Percentiles rank a stretch among this genome's conserved stretches.
phyloP scores from a whole-genome alignment of 2,329 filamentous ascomycete genomes.

The Calonectria honghensis region DNA sequence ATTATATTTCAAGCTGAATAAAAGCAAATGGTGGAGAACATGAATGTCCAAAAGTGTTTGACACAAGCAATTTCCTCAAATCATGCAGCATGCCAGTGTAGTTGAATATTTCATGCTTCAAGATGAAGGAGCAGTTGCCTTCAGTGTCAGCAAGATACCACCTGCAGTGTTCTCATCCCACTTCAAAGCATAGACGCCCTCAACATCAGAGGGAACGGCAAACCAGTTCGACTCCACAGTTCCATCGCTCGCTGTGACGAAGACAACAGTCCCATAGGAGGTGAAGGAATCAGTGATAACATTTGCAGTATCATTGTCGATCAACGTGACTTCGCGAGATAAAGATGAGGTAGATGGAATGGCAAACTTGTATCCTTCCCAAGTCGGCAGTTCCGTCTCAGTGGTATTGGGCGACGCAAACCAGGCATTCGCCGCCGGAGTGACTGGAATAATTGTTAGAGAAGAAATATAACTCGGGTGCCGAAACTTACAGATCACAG shows the following conservation, averaged over 20 bases:
- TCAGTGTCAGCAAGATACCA: constrained; percentile 3
- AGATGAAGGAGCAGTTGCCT: constrained; percentile 1
- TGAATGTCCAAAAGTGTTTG: not conserved
- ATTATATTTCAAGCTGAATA: not conserved
- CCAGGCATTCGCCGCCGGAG: not conserved
- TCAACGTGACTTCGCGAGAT: not conserved
- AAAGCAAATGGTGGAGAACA: not conserved
- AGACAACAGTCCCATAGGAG: not conserved
- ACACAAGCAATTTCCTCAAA: too few species aligned
- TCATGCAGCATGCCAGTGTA: not conserved
- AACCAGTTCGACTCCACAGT: not conserved
- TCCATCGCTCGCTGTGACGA: not conserved
- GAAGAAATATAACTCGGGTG: not conserved
- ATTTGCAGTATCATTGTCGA: not conserved
- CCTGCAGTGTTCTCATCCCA: not conserved
- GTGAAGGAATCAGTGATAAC: constrained; percentile 2
- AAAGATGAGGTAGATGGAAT: not conserved
- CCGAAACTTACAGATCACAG: not conserved
- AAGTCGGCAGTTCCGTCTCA: not conserved
- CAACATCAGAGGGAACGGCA: not conserved
- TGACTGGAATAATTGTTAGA: not conserved
- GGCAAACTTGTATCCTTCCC: not conserved
- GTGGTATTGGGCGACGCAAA: constrained; percentile 1
- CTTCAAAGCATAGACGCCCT: constrained; percentile 2
- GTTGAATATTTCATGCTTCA: not conserved